phyloP scores from a whole-genome alignment of 495 filamentous ascomycete genomes.

The Aspergillus steynii region DNA sequence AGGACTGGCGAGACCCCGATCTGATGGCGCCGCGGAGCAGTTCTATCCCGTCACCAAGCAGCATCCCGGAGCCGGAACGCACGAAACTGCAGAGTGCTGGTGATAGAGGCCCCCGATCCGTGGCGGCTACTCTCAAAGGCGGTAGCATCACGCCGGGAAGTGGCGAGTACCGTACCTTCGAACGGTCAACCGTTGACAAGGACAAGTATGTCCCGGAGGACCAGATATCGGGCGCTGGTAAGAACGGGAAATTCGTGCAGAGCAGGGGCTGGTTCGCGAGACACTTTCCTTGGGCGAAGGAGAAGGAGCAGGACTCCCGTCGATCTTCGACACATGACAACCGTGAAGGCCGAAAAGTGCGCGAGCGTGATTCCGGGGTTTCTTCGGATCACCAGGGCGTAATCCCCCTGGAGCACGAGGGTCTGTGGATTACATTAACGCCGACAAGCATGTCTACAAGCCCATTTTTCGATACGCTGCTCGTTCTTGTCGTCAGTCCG shows the following conservation, averaged over 20 bases:
- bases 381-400: constrained; percentile 14
- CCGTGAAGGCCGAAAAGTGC: constrained; percentile 18
- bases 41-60: constrained; percentile 28
- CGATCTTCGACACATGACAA: constrained; percentile 15
- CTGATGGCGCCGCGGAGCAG: constrained; percentile 52
- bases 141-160: constrained; percentile 77
- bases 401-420: constrained; percentile 62
- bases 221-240: constrained; percentile 6
- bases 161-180: constrained; percentile 63
- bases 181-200: constrained; percentile 29
- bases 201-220: constrained; percentile 16
- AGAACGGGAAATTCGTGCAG: constrained; percentile 6
- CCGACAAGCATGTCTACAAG: constrained; percentile 88
- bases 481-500: constrained; percentile 90
- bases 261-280: constrained; percentile 40
- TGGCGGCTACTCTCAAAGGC: constrained; percentile 52
- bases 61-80: constrained; percentile 21
- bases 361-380: constrained; percentile 9
- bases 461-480: constrained; percentile 92
- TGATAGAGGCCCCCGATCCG: constrained; percentile 30
- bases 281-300: constrained; percentile 36
- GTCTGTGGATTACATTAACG: constrained; percentile 93
- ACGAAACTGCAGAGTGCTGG: constrained; percentile 26
- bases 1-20: constrained; percentile 91
- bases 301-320: constrained; percentile 12